Conservation (phyloP, 1,284 basidiomycete species). For the Flammula alnicola region DNA sequence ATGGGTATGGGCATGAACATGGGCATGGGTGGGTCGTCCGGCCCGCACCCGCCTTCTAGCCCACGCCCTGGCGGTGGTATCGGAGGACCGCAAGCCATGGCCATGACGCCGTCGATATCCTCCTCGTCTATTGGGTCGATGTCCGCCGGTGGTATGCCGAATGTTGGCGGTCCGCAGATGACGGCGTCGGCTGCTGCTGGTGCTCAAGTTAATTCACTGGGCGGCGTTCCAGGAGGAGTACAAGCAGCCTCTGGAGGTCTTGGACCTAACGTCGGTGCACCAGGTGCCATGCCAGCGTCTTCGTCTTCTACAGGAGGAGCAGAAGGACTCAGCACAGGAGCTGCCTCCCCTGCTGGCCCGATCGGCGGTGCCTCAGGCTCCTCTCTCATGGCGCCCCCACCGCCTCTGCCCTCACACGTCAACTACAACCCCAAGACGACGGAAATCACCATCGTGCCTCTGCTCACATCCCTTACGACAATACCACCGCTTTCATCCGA, state of each 20-base stretch:
- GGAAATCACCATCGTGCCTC: slow-evolving; percentile 65
- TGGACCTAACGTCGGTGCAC: not conserved
- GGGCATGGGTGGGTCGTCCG: slow-evolving; percentile 1
- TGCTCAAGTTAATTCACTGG: too few relatives aligned
- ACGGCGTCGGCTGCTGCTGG: too few relatives aligned
- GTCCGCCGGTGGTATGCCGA: not conserved
- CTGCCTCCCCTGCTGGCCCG: slow-evolving; percentile 11
- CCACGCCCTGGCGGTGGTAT: slow-evolving; percentile 7
- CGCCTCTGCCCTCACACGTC: slow-evolving; percentile 40
- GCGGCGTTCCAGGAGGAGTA: not conserved
- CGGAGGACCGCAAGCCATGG: slow-evolving; percentile 11
- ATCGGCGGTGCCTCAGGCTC: slow-evolving; percentile 8
- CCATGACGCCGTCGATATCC: slow-evolving; percentile 17
- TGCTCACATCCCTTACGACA: slow-evolving; percentile 51
- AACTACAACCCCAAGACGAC: slow-evolving; percentile 66
- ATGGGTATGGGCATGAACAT: slow-evolving; percentile 10
- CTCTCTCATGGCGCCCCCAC: slow-evolving; percentile 24
- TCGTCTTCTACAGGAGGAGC: slow-evolving; percentile 1
- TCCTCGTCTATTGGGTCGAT: slow-evolving; percentile 13
- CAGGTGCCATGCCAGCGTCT: not conserved
- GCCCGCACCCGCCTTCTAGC: slow-evolving; percentile 8
- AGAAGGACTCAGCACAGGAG: too few relatives aligned
- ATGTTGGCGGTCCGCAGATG: not conserved
- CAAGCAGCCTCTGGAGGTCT: not conserved
- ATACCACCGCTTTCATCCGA: slow-evolving; percentile 57